These are phyloP conservation scores for Hapsidospora chrysogenum DNA, from an alignment of 495 filamentous ascomycete species.

Conservation along the genomic window DNA sequence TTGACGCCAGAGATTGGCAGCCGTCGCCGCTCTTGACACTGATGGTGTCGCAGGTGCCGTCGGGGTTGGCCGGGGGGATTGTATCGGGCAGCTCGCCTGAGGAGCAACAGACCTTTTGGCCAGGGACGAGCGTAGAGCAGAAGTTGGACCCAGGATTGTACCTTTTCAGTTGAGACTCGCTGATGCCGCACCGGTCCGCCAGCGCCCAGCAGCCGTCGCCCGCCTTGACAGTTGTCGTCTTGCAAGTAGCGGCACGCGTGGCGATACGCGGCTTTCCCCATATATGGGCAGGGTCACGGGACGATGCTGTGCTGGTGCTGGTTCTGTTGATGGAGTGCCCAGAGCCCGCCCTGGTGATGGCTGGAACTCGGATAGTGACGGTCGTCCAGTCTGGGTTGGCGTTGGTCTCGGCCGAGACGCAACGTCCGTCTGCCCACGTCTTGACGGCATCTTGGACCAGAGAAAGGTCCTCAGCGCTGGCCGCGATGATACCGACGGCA, in stretches of 20 bases:
- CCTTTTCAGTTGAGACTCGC: constrained; percentile 16
- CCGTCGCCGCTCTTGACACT: constrained; percentile 12
- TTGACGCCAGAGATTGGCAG: constrained; percentile 18
- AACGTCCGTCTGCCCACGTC: constrained; percentile 18
- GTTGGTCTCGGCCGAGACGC: constrained; percentile 6
- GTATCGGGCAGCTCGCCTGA: constrained; percentile 7
- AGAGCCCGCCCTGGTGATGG: no score
- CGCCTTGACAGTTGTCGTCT: constrained; percentile 9
- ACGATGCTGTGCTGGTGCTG: background rate
- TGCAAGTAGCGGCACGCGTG: constrained; percentile 4
- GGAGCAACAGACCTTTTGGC: constrained; percentile 28
- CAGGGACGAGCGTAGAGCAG: constrained; percentile 17
- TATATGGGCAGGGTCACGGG: background rate
- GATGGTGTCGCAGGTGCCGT: constrained; percentile 12
- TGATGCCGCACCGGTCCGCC: constrained; percentile 23
- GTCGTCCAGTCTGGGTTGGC: constrained; percentile 2
- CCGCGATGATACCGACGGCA: constrained; percentile 15
- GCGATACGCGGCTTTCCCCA: background rate
- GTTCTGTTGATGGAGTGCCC: constrained; percentile 2
- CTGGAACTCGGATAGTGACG: constrained; percentile 6
- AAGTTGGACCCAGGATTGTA: constrained; percentile 15
- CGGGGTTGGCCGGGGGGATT: constrained; percentile 6
- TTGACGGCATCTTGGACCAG: constrained; percentile 15
- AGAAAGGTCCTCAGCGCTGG: constrained; percentile 14
- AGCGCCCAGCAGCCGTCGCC: constrained; percentile 24